Evolutionary conservation across 495 filamentous ascomycete species (phyloP), one percentile per base, ranked within the genome.

Genomic region (Choiromyces venosus): DNA sequence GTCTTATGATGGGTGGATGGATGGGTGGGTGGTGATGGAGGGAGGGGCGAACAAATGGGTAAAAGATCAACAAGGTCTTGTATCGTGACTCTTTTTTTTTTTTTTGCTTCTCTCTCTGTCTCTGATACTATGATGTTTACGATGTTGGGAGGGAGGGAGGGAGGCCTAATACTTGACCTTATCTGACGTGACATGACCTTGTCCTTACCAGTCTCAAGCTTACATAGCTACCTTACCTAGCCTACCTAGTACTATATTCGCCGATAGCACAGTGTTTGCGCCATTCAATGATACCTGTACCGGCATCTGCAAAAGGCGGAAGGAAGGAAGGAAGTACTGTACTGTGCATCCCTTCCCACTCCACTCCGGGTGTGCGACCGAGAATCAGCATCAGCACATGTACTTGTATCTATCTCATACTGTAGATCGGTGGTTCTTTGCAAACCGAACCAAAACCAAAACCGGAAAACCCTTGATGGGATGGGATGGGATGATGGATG

Each of bases 341-440:
- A 61, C 52, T 25, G 33, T 61, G 52, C 52, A 61, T 61, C 52
- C 52, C 25, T 29, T 16, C 25, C 21, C 10, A 61, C 52, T 61
- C 25, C 52, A 10, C 52, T 61, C 52, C 52, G 52, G 52, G 52
- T 61, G 52, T 61, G 52, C 52, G 52, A 61, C 52, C 52, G 52
- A 29, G 52, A 9, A 33, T 61, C 52, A 33, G 52, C 52, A 61
- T 61, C 52, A 42, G 40, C 40, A 46, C 33, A 29, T 61, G 46
- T 61, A 61, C 52, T 61, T 61, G 14, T 61, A 61, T 61, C 52
- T 12, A 61, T 61, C 52, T 61, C 52, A 33, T 14, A n/a, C n/a
- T n/a, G n/a, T n/a, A 33, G 52, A 61, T 61, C 52, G 52, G 52
- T 61, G 52, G 52, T 61, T 29, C 46, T 42, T 18, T n/a, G 4